Percentiles rank a stretch among this genome's conserved stretches.
Evolutionary conservation across 208 protist genomes (phyloP).

Genomic region (Trypanosoma scelopori): DNA sequence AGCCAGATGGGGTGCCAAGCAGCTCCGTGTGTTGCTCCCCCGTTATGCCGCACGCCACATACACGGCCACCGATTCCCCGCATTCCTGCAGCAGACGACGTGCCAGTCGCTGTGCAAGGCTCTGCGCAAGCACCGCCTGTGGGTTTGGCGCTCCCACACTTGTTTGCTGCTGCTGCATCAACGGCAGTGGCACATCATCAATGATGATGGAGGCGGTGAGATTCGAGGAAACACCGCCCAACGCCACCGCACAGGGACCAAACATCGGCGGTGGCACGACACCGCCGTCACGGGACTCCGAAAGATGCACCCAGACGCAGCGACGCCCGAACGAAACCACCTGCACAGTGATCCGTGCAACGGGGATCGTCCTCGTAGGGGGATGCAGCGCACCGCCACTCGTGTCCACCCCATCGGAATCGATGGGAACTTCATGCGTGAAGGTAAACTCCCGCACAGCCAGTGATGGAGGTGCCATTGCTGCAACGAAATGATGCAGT

Average conservation of each 20-base stretch:
- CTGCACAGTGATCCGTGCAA: conserved; percentile 48
- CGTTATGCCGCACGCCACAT: conserved; percentile 54
- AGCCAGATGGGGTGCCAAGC: conserved; percentile 53
- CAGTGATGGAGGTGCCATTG: conserved; percentile 25
- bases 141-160: conserved; percentile 17
- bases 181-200: conserved; percentile 22
- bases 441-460: conserved; percentile 24
- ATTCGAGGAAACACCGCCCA: conserved; percentile 9
- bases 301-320: conserved; percentile 74
- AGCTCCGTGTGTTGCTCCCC: conserved; percentile 36
- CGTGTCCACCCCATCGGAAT: not conserved
- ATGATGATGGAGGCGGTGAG: conserved; percentile 33
- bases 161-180: not conserved
- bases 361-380: conserved; percentile 12
- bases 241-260: conserved; percentile 41
- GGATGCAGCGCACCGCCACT: not conserved
- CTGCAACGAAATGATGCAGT: not conserved
- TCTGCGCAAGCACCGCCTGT: conserved; percentile 40
- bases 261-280: conserved; percentile 20
- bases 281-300: conserved; percentile 28
- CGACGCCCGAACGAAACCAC: conserved; percentile 41
- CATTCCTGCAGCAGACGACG: conserved; percentile 27
- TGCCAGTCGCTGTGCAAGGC: conserved; percentile 45
- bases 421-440: conserved; percentile 9
- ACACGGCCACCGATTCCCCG: conserved; percentile 31